phyloP scores from a whole-genome alignment of 345 rosid species.

The Salix brachista region DNA sequence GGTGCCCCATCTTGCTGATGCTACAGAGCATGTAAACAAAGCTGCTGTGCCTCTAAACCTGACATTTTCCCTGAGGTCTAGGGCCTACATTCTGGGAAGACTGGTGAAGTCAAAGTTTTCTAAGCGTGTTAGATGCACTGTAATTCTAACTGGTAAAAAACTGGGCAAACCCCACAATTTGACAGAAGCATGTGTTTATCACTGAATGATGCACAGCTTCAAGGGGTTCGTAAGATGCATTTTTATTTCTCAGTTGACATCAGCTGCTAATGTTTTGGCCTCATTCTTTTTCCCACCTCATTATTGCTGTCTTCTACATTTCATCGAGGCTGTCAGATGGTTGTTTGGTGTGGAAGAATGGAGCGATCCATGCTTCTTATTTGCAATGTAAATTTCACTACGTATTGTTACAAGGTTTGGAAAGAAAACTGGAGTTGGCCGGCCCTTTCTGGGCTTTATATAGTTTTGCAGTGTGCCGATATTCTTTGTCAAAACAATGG shows the following conservation, averaged over 20 bases:
- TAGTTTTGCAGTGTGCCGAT: not conserved
- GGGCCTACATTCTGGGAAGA: slow-evolving; percentile 74
- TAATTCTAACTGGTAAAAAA: slow-evolving; percentile 48
- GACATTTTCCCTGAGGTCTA: slow-evolving; percentile 68
- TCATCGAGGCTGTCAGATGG: not conserved
- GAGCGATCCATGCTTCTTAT: not conserved
- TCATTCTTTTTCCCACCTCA: not conserved
- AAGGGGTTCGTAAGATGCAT: not conserved
- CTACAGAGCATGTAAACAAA: slow-evolving; percentile 31
- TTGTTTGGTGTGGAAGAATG: not conserved
- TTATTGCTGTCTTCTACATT: not conserved
- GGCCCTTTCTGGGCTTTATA: not conserved
- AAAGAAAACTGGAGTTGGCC: not conserved
- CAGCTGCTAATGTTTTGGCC: not conserved
- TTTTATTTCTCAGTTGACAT: not conserved
- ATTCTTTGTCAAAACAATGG: not conserved
- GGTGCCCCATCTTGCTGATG: slow-evolving; percentile 38
- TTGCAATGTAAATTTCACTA: slow-evolving; percentile 10
- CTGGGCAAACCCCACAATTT: slow-evolving; percentile 58
- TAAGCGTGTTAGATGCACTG: slow-evolving; percentile 47
- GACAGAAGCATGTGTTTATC: slow-evolving; percentile 46
- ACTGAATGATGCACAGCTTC: slow-evolving; percentile 13
- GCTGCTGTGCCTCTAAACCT: slow-evolving; percentile 66
- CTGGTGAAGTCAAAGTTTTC: slow-evolving; percentile 49
- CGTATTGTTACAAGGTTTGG: not conserved